These are phyloP conservation scores for Paraconiothyrium sp. DNA, from an alignment of 2,329 filamentous ascomycete genomes.

Conservation along the genomic window DNA sequence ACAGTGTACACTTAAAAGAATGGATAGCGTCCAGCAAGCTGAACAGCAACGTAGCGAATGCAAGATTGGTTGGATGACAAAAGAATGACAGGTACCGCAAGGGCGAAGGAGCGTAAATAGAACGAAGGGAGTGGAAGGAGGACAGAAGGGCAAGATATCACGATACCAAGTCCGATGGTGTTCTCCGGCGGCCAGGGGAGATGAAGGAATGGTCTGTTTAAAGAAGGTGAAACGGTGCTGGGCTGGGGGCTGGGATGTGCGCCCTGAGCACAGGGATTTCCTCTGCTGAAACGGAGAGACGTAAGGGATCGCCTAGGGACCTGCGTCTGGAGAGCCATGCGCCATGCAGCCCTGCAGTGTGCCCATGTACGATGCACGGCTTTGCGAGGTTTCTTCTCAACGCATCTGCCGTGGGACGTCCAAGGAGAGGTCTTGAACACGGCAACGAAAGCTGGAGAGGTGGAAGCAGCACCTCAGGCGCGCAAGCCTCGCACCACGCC, in stretches of 20 bases:
- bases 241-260: slow-evolving; percentile 30
- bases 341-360: slow-evolving; percentile 19
- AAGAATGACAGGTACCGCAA: slow-evolving; percentile 44
- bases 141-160: slow-evolving; percentile 39
- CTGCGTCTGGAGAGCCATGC: slow-evolving; percentile 6
- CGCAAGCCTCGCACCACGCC: neutral
- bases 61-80: slow-evolving; percentile 29
- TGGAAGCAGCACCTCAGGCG: neutral
- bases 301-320: slow-evolving; percentile 36
- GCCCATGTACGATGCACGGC: neutral
- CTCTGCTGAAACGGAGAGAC: slow-evolving; percentile 41
- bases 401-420: neutral
- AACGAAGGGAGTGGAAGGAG: slow-evolving; percentile 27
- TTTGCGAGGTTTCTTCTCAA: slow-evolving; percentile 3
- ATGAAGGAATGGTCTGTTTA: slow-evolving; percentile 52
- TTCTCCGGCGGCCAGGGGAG: slow-evolving; percentile 38
- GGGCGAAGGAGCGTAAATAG: slow-evolving; percentile 33
- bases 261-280: slow-evolving; percentile 24
- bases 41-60: slow-evolving; percentile 37
- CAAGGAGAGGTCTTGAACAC: neutral
- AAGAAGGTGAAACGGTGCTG: slow-evolving; percentile 46
- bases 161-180: slow-evolving; percentile 33
- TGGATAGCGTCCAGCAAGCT: slow-evolving; percentile 29
- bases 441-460: neutral
- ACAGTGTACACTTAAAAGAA: slow-evolving; percentile 41